These are phyloP conservation scores for Globisporangium yorkense DNA, from an alignment of 352 stramenopile genomes.

Conservation along the genomic window DNA sequence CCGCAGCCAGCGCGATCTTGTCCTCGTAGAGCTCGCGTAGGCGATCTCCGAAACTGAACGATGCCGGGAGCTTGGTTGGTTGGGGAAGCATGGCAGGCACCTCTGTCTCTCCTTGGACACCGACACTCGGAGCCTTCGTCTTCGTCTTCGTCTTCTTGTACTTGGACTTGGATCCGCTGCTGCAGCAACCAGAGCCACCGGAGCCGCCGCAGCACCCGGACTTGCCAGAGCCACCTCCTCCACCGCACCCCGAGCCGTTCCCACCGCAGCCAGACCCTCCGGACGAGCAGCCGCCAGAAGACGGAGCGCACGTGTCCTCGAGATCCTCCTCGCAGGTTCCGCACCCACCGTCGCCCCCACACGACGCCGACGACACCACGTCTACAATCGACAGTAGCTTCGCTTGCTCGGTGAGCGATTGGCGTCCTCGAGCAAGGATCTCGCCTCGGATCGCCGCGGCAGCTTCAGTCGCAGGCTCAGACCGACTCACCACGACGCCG, in stretches of 20 bases:
- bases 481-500: conserved; percentile 48
- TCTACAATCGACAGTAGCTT: conserved; percentile 27
- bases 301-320: conserved; percentile 29
- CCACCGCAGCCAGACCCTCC: conserved; percentile 10
- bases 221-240: conserved; percentile 1
- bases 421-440: conserved; percentile 33
- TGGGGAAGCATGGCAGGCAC: neutral
- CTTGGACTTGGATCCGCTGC: conserved; percentile 15
- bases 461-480: conserved; percentile 41
- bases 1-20: conserved; percentile 40
- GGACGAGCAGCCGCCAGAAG: conserved; percentile 9
- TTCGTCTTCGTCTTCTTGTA: conserved; percentile 20
- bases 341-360: conserved; percentile 21
- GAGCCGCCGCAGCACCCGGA: neutral
- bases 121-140: conserved; percentile 8
- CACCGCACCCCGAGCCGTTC: conserved; percentile 5
- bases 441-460: conserved; percentile 45
- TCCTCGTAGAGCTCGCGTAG: conserved; percentile 38
- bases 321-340: conserved; percentile 12
- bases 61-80: neutral
- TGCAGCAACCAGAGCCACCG: neutral
- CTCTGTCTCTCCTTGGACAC: neutral
- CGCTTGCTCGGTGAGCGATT: conserved; percentile 22
- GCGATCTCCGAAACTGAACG: neutral
- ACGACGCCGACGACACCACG: conserved; percentile 17